A percentile compares a stretch with the other conserved stretches of the same genome.
Evolutionary conservation across 768 basidiomycete genomes (phyloP).

Genomic region (Crucibulum laeve): DNA sequence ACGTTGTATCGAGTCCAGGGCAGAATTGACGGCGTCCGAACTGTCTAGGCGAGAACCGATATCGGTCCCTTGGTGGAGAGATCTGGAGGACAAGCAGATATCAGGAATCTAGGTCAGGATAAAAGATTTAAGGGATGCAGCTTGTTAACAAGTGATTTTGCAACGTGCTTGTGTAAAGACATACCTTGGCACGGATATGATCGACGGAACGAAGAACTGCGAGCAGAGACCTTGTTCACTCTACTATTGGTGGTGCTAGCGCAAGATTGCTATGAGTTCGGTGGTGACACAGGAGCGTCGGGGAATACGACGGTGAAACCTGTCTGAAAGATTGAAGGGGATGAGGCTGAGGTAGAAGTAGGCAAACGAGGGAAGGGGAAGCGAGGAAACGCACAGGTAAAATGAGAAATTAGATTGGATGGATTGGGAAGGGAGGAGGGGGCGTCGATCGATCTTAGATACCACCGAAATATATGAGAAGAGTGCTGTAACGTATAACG

Average conservation of each 20-base stretch:
- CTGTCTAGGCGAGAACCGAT: background rate
- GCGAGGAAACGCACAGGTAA: background rate
- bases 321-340: too few species aligned
- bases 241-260: too few species aligned
- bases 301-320: too few species aligned
- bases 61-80: background rate
- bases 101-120: slow-evolving; percentile 3
- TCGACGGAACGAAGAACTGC: slow-evolving; percentile 13
- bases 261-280: too few species aligned
- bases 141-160: background rate
- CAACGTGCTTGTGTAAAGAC: slow-evolving; percentile 6
- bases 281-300: too few species aligned
- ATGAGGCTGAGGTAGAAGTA: too few species aligned
- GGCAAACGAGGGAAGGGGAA: background rate
- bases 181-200: slow-evolving; percentile 20
- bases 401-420: background rate
- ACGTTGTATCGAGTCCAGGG: background rate
- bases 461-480: background rate
- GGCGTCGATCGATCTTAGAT: slow-evolving; percentile 18
- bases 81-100: slow-evolving; percentile 3
- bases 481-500: background rate
- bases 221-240: background rate
- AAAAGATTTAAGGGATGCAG: slow-evolving; percentile 2
- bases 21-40: background rate
- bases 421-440: slow-evolving; percentile 4